These are phyloP conservation scores for Scheffersomyces spartinae DNA, from an alignment of 805 yeast species.

Conservation along the genomic window DNA sequence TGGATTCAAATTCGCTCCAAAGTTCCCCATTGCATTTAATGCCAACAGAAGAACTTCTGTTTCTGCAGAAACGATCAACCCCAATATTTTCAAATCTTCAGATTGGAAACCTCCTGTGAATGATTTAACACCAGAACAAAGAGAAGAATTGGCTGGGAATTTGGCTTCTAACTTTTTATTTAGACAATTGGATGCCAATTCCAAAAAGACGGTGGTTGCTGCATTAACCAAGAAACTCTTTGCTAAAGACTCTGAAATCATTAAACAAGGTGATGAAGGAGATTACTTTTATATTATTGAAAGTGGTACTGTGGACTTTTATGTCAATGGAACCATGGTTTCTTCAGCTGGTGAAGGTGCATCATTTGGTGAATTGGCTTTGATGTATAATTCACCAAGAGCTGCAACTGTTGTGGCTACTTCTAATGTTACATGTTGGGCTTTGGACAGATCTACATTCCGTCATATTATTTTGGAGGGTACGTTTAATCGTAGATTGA, in stretches of 20 bases:
- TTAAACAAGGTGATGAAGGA: slow-evolving; percentile 89
- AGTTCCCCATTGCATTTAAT: slow-evolving; percentile 52
- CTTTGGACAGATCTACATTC: slow-evolving; percentile 86
- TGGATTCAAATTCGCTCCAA: slow-evolving; percentile 6
- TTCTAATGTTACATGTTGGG: slow-evolving; percentile 74
- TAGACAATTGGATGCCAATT: slow-evolving; percentile 67
- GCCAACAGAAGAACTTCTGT: slow-evolving; percentile 84
- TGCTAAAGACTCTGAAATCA: slow-evolving; percentile 50
- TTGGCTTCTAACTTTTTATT: slow-evolving; percentile 79
- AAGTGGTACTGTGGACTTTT: slow-evolving; percentile 71
- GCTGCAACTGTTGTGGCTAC: slow-evolving; percentile 85
- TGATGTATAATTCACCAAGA: slow-evolving; percentile 95
- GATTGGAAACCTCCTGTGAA: slow-evolving; percentile 67
- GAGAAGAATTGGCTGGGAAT: slow-evolving; percentile 53
- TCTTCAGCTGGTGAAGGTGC: slow-evolving; percentile 76
- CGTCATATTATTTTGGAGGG: slow-evolving; percentile 85
- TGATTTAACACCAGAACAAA: slow-evolving; percentile 51
- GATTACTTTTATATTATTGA: slow-evolving; percentile 86
- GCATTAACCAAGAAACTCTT: slow-evolving; percentile 72
- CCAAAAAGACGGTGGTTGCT: slow-evolving; percentile 64
- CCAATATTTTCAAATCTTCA: slow-evolving; percentile 53
- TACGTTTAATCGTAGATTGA: slow-evolving; percentile 77
- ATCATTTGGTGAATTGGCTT: slow-evolving; percentile 91
- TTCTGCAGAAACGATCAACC: slow-evolving; percentile 79
- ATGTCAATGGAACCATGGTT: slow-evolving; percentile 59